A percentile compares a stretch with the other conserved stretches of the same genome.
These are phyloP conservation scores for Annona cherimola DNA, from an alignment of 164 flowering plant species.

Conservation along the genomic window DNA sequence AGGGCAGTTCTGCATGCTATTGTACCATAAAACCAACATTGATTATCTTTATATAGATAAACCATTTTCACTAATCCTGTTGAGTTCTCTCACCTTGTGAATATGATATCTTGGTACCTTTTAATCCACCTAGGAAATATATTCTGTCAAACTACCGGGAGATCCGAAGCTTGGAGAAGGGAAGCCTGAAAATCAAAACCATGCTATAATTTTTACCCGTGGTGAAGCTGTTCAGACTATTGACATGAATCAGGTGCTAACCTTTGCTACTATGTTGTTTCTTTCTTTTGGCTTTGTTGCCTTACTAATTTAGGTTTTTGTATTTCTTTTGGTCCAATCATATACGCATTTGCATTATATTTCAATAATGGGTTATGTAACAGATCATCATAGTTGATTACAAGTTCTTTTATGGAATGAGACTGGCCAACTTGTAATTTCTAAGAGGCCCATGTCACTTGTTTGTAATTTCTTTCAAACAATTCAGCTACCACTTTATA, in stretches of 20 bases:
- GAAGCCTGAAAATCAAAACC: constrained; percentile 97
- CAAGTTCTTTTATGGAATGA: not conserved
- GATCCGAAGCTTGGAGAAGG: constrained; percentile 99
- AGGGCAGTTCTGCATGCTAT: too few relatives aligned
- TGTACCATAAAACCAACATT: too few relatives aligned
- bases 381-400: not conserved
- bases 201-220: constrained; percentile 93
- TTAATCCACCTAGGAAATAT: constrained; percentile 56
- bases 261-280: not conserved
- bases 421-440: not conserved
- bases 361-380: not conserved
- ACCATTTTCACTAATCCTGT: too few relatives aligned
- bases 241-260: constrained; percentile 93
- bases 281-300: not conserved
- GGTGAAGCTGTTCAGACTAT: constrained; percentile 98
- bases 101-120: not conserved
- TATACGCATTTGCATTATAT: too few relatives aligned
- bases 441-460: not conserved
- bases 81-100: not conserved
- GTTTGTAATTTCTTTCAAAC: not conserved
- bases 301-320: not conserved
- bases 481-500: not conserved
- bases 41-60: too few relatives aligned
- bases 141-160: constrained; percentile 91
- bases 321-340: not conserved